phyloP scores from a whole-genome alignment of 441 rosid species.

The Hura crepitans region DNA sequence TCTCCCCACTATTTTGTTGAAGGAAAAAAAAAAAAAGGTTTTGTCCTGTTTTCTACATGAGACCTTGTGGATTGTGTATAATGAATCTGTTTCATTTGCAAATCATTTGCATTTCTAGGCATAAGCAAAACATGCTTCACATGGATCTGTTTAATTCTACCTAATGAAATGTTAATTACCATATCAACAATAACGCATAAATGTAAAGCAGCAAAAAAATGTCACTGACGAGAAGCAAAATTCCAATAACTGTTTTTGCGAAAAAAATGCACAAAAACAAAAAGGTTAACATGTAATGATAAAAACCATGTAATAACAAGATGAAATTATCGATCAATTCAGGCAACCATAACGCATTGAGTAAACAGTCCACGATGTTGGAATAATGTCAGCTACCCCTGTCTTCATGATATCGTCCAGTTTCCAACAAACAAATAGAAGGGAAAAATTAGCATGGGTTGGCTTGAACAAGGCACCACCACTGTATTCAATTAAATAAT shows the following conservation, averaged over 20 bases:
- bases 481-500: conserved; percentile 10
- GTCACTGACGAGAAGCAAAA: too few relatives aligned
- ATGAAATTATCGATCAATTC: background rate
- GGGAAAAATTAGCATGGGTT: background rate
- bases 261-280: background rate
- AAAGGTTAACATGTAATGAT: background rate
- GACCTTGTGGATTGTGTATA: background rate
- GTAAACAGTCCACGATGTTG: background rate
- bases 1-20: too few relatives aligned
- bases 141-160: background rate
- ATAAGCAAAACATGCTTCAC: background rate
- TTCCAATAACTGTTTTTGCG: too few relatives aligned
- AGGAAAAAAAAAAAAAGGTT: too few relatives aligned
- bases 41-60: too few relatives aligned
- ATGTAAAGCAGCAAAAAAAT: too few relatives aligned
- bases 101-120: background rate
- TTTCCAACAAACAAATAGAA: background rate
- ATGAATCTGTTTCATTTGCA: background rate
- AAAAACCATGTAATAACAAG: background rate
- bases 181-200: background rate
- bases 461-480: conserved; percentile 13
- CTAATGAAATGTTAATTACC: background rate
- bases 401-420: background rate
- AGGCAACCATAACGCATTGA: background rate
- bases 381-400: background rate